Evolutionary conservation across 2,329 filamentous ascomycete genomes (phyloP).

Genomic region (Talaromyces funiculosus): DNA sequence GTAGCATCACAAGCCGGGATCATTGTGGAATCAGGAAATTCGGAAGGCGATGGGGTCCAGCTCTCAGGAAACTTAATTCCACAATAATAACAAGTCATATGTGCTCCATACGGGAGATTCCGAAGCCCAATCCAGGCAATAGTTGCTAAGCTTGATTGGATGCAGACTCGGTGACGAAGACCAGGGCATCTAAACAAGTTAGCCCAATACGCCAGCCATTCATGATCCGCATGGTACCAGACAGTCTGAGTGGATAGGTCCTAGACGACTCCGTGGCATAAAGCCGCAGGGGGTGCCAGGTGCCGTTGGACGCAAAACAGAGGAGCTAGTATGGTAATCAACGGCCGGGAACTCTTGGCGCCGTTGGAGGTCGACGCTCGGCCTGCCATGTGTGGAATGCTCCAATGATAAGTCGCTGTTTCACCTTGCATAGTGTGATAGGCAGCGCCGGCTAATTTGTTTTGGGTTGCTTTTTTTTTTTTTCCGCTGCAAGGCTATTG

Average conservation of each 20-base stretch:
- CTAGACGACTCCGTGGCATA: neutral
- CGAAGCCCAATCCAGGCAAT: neutral
- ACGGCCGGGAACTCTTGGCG: constrained; percentile 8
- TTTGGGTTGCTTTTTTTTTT: neutral
- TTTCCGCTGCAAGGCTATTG: constrained; percentile 5
- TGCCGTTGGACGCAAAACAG: neutral
- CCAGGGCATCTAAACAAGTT: neutral
- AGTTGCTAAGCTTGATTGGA: neutral
- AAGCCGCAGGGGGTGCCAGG: neutral
- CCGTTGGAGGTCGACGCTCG: neutral
- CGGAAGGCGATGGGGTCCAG: neutral
- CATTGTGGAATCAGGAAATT: constrained; percentile 1
- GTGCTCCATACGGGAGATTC: constrained; percentile 1
- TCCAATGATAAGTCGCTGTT: neutral
- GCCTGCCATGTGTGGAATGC: neutral
- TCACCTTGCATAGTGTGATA: constrained; percentile 1
- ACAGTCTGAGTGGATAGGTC: neutral
- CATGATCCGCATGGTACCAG: neutral
- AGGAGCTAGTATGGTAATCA: neutral
- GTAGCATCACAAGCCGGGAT: constrained; percentile 9
- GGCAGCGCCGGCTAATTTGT: constrained; percentile 1
- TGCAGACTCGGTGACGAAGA: neutral
- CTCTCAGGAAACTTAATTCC: neutral
- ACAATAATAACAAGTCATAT: neutral
- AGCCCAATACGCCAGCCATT: neutral